Base-by-base conservation (phyloP, 306 rosid genomes). In the Inga laurina region DNA sequence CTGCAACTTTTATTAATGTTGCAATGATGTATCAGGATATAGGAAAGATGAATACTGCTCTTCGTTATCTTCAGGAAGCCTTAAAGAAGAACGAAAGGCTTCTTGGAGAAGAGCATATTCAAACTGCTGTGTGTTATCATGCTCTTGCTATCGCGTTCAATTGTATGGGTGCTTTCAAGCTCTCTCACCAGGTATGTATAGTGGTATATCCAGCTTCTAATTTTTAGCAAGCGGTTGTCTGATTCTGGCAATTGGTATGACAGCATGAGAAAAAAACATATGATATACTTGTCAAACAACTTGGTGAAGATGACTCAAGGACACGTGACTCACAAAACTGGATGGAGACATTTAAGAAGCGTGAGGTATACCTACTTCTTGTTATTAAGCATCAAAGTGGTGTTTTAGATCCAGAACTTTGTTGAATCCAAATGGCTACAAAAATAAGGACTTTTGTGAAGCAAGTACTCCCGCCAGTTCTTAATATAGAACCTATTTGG, bases 1-100 rank as follows among this genome's bases (percentile, higher is more conserved):
- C 99, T 16, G 97, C 99, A 51, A 92, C 99, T 76, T 92, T 88
- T 74, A 94, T 97, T 82, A 92, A 97, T 87, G 97, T 94, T 46
- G 97, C 99, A 57, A 94, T 97, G 99, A 97, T 97, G 99, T 97
- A 89, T 87, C 99, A 92, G 79, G 99, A 97, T 89, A 91, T 94
- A 82, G 99, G 99, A 75, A 97, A 94, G 87, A 97, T 97, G 97
- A 82, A 90, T 75, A 97, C 97, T 13, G 97, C 99, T 78, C 99
- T 94, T 86, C 99, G 98, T 9, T 97, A 97, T 94, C 89, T 97
- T 90, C 99, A 97, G 89, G 97, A 97, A 87, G 99, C 99, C 78
- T 85, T 97, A 81, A 97, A 91, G 89, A 97, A 97, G 90, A 97
- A 97, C 46, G 97, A 97, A 84, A 92, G 97, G 87, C 98, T 97